Evolutionary conservation across 2,329 filamentous ascomycete species (phyloP).

Genomic region (Ascochyta koolunga): DNA sequence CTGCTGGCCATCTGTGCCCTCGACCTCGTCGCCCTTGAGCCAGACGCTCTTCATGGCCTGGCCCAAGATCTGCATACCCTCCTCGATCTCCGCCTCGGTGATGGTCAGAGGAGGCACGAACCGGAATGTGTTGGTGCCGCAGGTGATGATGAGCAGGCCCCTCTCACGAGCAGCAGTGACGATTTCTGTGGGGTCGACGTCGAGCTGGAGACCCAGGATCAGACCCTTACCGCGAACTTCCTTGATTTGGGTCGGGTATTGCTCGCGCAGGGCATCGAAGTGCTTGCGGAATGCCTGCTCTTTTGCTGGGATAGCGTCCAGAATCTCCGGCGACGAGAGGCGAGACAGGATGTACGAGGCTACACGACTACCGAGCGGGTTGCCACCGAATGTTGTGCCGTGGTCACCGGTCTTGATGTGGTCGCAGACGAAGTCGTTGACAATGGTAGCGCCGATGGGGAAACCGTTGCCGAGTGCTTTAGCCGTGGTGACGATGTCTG

Average conservation of each 20-base stretch:
- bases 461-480: constrained; percentile 98
- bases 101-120: constrained; percentile 90
- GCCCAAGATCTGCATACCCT: constrained; percentile 77
- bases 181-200: constrained; percentile 72
- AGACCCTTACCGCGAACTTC: constrained; percentile 85
- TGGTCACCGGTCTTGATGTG: constrained; percentile 80
- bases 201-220: constrained; percentile 85
- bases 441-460: constrained; percentile 84
- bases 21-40: constrained; percentile 42
- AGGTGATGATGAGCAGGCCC: constrained; percentile 88
- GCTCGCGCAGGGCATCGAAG: constrained; percentile 62
- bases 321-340: constrained; percentile 73
- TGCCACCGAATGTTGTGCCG: constrained; percentile 92
- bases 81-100: constrained; percentile 77
- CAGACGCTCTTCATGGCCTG: constrained; percentile 66
- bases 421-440: constrained; percentile 70
- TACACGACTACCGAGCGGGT: constrained; percentile 82
- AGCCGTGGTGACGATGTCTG: constrained; percentile 90
- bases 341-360: constrained; percentile 85
- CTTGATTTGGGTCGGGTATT: constrained; percentile 72
- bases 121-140: constrained; percentile 87
- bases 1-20: constrained; percentile 42
- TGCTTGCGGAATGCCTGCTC: constrained; percentile 64
- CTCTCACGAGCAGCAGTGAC: constrained; percentile 86
- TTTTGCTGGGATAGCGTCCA: constrained; percentile 72